Evolutionary conservation across 2,329 filamentous ascomycete species (phyloP).

Genomic region (Neofusicoccum parvum): DNA sequence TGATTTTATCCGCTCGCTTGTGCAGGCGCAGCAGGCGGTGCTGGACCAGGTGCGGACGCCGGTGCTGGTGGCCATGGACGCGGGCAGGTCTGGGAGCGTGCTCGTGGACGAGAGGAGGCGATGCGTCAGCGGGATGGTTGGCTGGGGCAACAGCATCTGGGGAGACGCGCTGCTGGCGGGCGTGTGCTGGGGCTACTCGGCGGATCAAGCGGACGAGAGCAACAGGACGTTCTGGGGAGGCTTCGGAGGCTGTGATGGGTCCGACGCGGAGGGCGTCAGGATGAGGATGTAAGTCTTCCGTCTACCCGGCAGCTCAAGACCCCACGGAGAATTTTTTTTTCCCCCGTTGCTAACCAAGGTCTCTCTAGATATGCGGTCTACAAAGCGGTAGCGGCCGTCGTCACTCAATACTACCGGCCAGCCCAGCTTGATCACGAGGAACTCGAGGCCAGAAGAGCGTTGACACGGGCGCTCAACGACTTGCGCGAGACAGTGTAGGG

Average conservation of each 20-base stretch:
- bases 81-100: conserved; percentile 53
- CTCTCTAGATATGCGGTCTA: conserved; percentile 48
- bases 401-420: conserved; percentile 49
- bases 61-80: conserved; percentile 54
- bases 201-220: conserved; percentile 10
- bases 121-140: conserved; percentile 53
- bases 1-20: conserved; percentile 53
- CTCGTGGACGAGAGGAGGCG: conserved; percentile 53
- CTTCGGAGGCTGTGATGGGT: conserved; percentile 39
- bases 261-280: conserved; percentile 36
- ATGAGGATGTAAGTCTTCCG: conserved; percentile 43
- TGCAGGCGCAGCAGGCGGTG: conserved; percentile 38
- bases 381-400: conserved; percentile 45
- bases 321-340: no score
- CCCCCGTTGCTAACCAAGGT: not conserved
- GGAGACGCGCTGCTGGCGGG: conserved; percentile 59
- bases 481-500: conserved; percentile 25
- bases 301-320: not conserved
- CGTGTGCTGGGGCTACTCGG: conserved; percentile 46
- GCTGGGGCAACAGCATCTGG: conserved; percentile 58
- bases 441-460: conserved; percentile 44
- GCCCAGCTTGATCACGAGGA: conserved; percentile 42
- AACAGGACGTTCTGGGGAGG: conserved; percentile 45
- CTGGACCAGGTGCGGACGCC: conserved; percentile 56
- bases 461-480: conserved; percentile 43